phyloP scores from a whole-genome alignment of 192 early-diverging fungal species.

The Backusella macrospora region DNA sequence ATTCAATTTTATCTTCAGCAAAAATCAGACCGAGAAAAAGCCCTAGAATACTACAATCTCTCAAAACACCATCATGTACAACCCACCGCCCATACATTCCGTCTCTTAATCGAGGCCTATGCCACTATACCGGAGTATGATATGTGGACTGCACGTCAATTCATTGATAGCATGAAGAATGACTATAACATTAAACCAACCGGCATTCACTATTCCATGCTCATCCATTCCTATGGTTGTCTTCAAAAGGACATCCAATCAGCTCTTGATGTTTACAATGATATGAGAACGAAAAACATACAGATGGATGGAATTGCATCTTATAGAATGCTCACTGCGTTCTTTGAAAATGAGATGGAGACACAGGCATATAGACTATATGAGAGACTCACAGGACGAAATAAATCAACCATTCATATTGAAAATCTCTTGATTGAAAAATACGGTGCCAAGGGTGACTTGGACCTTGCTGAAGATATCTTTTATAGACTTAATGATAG shows the following conservation, averaged over 20 bases:
- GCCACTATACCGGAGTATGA: constrained; percentile 58
- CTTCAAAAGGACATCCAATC: constrained; percentile 50
- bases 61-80: constrained; percentile 39
- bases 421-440: constrained; percentile 60
- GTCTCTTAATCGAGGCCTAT: constrained; percentile 56
- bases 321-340: constrained; percentile 52
- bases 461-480: constrained; percentile 43
- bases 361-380: constrained; percentile 45
- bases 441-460: constrained; percentile 45
- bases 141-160: constrained; percentile 47
- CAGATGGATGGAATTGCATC: constrained; percentile 47
- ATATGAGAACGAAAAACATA: constrained; percentile 44
- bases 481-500: constrained; percentile 52
- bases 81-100: constrained; percentile 56
- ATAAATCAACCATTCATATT: constrained; percentile 52
- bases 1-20: constrained; percentile 62
- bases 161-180: constrained; percentile 46
- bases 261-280: constrained; percentile 45
- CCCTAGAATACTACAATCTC: constrained; percentile 50
- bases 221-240: constrained; percentile 58
- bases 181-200: constrained; percentile 40
- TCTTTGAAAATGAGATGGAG: constrained; percentile 47
- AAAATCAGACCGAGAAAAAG: constrained; percentile 46
- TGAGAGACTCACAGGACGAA: constrained; percentile 42
- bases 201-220: constrained; percentile 51